A percentile compares a stretch with the other conserved stretches of the same genome.
phyloP scores from a whole-genome alignment of 129 eudicot species.

The Centaurea solstitialis region DNA sequence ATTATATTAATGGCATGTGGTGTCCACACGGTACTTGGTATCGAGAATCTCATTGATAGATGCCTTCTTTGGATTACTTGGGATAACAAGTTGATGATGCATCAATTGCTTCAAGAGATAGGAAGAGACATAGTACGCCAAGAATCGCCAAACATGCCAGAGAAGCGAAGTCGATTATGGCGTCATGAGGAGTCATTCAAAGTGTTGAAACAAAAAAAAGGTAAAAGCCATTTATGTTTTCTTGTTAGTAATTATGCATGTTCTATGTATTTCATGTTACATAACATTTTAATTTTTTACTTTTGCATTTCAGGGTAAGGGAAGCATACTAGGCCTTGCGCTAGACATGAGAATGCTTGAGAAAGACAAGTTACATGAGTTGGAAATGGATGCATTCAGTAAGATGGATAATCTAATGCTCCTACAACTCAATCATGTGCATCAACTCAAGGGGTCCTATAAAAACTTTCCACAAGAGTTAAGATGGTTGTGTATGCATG shows the following conservation, averaged over 20 bases:
- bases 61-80: not conserved
- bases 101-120: constrained; percentile 32
- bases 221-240: constrained; percentile 15
- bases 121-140: constrained; percentile 31
- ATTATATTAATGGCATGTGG: not conserved
- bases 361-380: constrained; percentile 2
- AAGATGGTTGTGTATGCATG: constrained; percentile 32
- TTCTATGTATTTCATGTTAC: not conserved
- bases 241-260: not conserved
- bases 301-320: constrained; percentile 31
- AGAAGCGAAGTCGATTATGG: constrained; percentile 35
- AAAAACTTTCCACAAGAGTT: constrained; percentile 3
- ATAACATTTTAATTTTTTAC: not conserved
- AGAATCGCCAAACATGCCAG: constrained; percentile 32
- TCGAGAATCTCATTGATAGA: not conserved
- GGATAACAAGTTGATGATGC: constrained; percentile 29
- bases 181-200: constrained; percentile 26
- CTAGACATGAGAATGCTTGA: constrained; percentile 22
- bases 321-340: constrained; percentile 26
- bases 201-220: constrained; percentile 25
- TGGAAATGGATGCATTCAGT: not conserved
- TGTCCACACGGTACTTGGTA: not conserved
- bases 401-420: constrained; percentile 27
- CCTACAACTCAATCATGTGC: constrained; percentile 20
- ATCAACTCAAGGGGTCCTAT: not conserved